phyloP scores from a whole-genome alignment of 2,329 filamentous ascomycete species.

The Neoscytalidium dimidiatum region DNA sequence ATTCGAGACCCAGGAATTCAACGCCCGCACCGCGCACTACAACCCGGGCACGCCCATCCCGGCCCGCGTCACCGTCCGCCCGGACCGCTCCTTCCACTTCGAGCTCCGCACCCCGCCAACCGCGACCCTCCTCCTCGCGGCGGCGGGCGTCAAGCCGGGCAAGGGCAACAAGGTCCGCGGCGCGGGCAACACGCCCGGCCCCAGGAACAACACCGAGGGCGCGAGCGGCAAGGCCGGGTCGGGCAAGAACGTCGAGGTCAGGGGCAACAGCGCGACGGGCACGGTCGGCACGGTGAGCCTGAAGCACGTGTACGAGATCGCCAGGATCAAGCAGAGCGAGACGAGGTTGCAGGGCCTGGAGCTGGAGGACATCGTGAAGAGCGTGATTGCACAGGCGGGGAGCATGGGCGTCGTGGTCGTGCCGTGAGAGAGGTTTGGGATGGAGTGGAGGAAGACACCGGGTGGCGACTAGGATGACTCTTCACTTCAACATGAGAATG shows the following conservation, averaged over 20 bases:
- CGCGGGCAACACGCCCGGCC: slow-evolving; percentile 57
- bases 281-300: slow-evolving; percentile 82
- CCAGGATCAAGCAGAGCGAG: slow-evolving; percentile 79
- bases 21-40: slow-evolving; percentile 87
- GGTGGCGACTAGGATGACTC: too few relatives aligned
- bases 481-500: too few relatives aligned
- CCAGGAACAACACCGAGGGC: slow-evolving; percentile 41
- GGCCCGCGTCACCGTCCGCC: slow-evolving; percentile 85
- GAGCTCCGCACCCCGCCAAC: slow-evolving; percentile 94
- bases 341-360: slow-evolving; percentile 65
- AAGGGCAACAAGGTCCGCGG: slow-evolving; percentile 78
- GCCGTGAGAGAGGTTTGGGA: slow-evolving; percentile 39
- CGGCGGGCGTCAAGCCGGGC: slow-evolving; percentile 69
- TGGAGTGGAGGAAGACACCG: background rate
- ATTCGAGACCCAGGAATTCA: slow-evolving; percentile 76
- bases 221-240: slow-evolving; percentile 36
- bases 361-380: slow-evolving; percentile 77
- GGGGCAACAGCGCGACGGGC: slow-evolving; percentile 68
- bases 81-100: slow-evolving; percentile 91
- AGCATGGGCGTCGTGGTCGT: slow-evolving; percentile 54
- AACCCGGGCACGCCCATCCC: slow-evolving; percentile 81
- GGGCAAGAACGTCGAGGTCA: slow-evolving; percentile 33
- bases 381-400: slow-evolving; percentile 61
- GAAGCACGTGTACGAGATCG: slow-evolving; percentile 97
- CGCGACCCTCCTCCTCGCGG: slow-evolving; percentile 82